These are phyloP conservation scores for Fusarium pseudoanthophilum DNA, from an alignment of 2,329 filamentous ascomycete species.

Conservation along the genomic window DNA sequence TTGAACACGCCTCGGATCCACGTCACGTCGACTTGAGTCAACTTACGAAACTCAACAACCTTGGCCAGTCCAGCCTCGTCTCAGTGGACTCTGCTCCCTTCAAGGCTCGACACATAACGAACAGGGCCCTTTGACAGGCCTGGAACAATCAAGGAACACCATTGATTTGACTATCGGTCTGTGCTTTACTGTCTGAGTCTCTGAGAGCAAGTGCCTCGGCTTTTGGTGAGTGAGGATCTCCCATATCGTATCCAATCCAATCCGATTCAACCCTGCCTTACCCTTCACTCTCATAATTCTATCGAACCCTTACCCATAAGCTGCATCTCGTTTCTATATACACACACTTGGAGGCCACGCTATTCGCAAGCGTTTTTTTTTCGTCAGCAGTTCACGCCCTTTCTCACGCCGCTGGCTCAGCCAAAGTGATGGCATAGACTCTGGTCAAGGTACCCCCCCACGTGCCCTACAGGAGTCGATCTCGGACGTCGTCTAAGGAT, in stretches of 20 bases:
- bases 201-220: slow-evolving; percentile 33
- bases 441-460: slow-evolving; percentile 35
- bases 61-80: slow-evolving; percentile 27
- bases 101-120: slow-evolving; percentile 10
- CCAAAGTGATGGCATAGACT: slow-evolving; percentile 15
- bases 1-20: slow-evolving; percentile 27
- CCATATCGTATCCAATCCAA: slow-evolving; percentile 25
- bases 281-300: slow-evolving; percentile 22
- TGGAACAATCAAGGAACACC: background rate
- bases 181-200: slow-evolving; percentile 8
- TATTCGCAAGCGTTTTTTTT: slow-evolving; percentile 6
- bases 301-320: slow-evolving; percentile 21
- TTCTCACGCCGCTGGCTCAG: slow-evolving; percentile 5
- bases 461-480: slow-evolving; percentile 40
- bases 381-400: slow-evolving; percentile 17
- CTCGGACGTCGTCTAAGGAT: slow-evolving; percentile 27
- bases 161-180: slow-evolving; percentile 11
- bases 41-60: slow-evolving; percentile 2
- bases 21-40: slow-evolving; percentile 26
- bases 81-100: slow-evolving; percentile 16
- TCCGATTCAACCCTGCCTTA: slow-evolving; percentile 13
- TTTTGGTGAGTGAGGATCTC: slow-evolving; percentile 32
- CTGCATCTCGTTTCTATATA: slow-evolving; percentile 13
- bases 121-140: background rate
- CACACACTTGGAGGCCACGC: slow-evolving; percentile 13